Percentiles rank a stretch among this genome's conserved stretches.
Conservation (phyloP, 371 early-diverging fungal species). For the Lichtheimia corymbifera region DNA sequence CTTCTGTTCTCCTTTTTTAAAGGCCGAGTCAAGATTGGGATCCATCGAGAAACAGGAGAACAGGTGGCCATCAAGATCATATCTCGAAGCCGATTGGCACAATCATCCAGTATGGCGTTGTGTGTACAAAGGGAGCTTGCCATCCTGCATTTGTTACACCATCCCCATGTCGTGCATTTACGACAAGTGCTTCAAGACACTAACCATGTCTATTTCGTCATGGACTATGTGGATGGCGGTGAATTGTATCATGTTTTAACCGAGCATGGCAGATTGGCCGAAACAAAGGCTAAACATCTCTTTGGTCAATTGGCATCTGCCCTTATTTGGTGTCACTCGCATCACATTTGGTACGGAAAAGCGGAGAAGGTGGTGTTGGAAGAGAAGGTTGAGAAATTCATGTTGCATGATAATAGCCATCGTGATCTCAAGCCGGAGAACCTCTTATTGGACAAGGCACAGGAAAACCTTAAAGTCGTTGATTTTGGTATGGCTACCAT, state of each 20-base stretch:
- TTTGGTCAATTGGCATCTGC: constrained; percentile 93
- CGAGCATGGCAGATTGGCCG: constrained; percentile 79
- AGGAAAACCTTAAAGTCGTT: constrained; percentile 75
- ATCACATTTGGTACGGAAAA: constrained; percentile 74
- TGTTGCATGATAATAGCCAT: constrained; percentile 33
- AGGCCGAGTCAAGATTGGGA: constrained; percentile 80
- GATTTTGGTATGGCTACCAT: constrained; percentile 85
- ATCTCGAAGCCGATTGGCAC: constrained; percentile 56
- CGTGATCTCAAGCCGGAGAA: constrained; percentile 74
- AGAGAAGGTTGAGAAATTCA: neutral
- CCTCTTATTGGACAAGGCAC: constrained; percentile 63
- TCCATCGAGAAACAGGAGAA: constrained; percentile 68
- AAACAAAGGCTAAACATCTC: constrained; percentile 81
- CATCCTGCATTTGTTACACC: constrained; percentile 86
- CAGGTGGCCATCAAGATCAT: constrained; percentile 91
- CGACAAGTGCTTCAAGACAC: constrained; percentile 81
- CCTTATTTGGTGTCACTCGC: constrained; percentile 89
- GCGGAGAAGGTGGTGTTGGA: neutral
- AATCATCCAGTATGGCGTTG: constrained; percentile 55
- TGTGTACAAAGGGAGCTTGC: constrained; percentile 90
- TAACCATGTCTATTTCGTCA: constrained; percentile 78
- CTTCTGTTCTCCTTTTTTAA: neutral
- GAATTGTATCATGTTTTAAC: constrained; percentile 93
- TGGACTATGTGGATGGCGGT: constrained; percentile 95
- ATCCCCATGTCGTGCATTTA: constrained; percentile 84